Evolutionary conservation across 163 green algal species (phyloP).

Genomic region (Scenedesmus sp.): DNA sequence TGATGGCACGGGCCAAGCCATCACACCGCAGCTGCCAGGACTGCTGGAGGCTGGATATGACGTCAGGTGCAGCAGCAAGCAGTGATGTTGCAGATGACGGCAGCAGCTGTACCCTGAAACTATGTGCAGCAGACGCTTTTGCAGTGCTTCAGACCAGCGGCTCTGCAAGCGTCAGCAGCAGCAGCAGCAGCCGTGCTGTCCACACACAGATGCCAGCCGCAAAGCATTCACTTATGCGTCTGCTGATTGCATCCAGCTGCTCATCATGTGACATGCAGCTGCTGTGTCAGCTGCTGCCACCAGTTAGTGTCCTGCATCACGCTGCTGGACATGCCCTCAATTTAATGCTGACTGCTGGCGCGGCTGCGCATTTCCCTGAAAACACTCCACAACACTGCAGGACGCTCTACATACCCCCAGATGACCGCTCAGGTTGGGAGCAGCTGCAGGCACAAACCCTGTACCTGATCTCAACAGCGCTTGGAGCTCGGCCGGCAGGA

Average conservation of each 20-base stretch:
- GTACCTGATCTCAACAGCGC: constrained; percentile 17
- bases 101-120: background rate
- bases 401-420: constrained; percentile 64
- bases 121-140: background rate
- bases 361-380: no score
- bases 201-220: no score
- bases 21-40: constrained; percentile 67
- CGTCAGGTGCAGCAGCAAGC: constrained; percentile 44
- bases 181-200: background rate
- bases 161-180: background rate
- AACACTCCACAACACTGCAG: background rate
- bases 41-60: constrained; percentile 65
- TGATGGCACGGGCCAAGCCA: constrained; percentile 76
- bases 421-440: constrained; percentile 68
- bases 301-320: no score
- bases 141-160: background rate
- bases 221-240: no score
- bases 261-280: no score
- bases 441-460: constrained; percentile 54
- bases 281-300: no score
- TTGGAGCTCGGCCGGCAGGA: background rate
- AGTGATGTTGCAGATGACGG: background rate
- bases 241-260: no score
- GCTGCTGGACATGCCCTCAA: no score
- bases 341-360: no score